Percentiles rank a stretch among this genome's conserved stretches.
phyloP scores from a whole-genome alignment of 805 yeast genomes.

The Metschnikowia cubensis region DNA sequence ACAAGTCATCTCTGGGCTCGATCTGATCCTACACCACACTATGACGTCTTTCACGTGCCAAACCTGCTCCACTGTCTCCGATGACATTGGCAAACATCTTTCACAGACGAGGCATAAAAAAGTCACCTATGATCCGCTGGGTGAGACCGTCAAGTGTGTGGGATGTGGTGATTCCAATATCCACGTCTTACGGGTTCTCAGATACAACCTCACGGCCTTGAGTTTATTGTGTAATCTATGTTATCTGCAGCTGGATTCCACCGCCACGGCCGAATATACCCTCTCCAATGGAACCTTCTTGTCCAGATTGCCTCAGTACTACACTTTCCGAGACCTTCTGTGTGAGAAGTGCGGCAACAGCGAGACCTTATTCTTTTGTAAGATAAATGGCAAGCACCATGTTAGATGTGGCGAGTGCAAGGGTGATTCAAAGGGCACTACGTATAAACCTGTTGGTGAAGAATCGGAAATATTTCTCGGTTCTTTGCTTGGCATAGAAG shows the following conservation, averaged over 20 bases:
- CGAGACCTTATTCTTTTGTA: slow-evolving; percentile 33
- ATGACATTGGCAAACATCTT: slow-evolving; percentile 50
- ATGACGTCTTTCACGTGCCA: slow-evolving; percentile 34
- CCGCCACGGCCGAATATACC: slow-evolving; percentile 48
- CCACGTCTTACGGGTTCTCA: slow-evolving; percentile 46
- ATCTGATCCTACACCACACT: background rate
- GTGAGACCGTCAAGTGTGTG: slow-evolving; percentile 50
- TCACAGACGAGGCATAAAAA: slow-evolving; percentile 50
- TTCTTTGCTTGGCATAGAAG: slow-evolving; percentile 47
- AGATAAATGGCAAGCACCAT: slow-evolving; percentile 15
- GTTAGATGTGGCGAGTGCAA: slow-evolving; percentile 46
- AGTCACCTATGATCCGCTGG: slow-evolving; percentile 25
- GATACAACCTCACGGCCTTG: slow-evolving; percentile 57
- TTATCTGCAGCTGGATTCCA: slow-evolving; percentile 26
- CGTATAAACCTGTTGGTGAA: slow-evolving; percentile 38
- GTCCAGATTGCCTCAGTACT: slow-evolving; percentile 44
- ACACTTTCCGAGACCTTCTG: slow-evolving; percentile 46
- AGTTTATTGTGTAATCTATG: slow-evolving; percentile 46
- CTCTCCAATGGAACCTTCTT: slow-evolving; percentile 55
- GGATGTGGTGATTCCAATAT: slow-evolving; percentile 52
- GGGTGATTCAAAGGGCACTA: slow-evolving; percentile 12
- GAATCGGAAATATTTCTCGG: slow-evolving; percentile 45
- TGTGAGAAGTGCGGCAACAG: slow-evolving; percentile 44
- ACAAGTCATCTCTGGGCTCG: background rate
- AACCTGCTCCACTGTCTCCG: slow-evolving; percentile 39